Base-by-base conservation (phyloP, 2,329 filamentous ascomycete species). In the Helotiales sp. region DNA sequence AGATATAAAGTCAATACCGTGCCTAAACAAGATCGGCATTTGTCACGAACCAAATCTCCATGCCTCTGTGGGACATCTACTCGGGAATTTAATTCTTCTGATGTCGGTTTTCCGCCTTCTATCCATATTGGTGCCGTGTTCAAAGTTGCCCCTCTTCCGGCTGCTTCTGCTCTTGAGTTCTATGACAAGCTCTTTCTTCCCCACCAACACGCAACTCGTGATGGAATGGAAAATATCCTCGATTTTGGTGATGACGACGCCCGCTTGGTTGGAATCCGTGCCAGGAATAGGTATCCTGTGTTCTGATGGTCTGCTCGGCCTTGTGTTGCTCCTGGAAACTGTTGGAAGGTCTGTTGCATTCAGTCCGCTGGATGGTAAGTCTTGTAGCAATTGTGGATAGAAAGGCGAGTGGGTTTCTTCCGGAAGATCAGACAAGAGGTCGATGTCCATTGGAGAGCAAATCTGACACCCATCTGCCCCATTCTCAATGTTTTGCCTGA, bases 201-300 rank as follows among this genome's bases (percentile, higher is more conserved):
- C 72, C n/a, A 74, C 69, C 8, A 73, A 55, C 6, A 86, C 71
- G 12, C 74, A 77, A 52, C 83, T 78, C 7, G 79, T 63, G 49
- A 86, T 77, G 0, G 66, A 67, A 55, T 81, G 78, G 15, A 87
- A 75, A 22, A 86, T 78, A 5, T 73, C 71, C 66, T 87, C 83
- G 40, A 88, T 83, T 54, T 77, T 80, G 42, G 74, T 69, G 25
- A 85, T 77, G 13, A 81, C 75, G 12, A 59, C 40, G 0, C 68
- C 70, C 1, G 63, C 55, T 24, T 69, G 65, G 48, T 64, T 66
- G n/a, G 51, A 31, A 54, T 7, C 10, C n/a, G n/a, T n/a, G n/a
- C n/a, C n/a, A n/a, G n/a, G n/a, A n/a, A n/a, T n/a, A n/a, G n/a
- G n/a, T n/a, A n/a, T n/a, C n/a, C n/a, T n/a, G n/a, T n/a, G n/a